A percentile compares a stretch with the other conserved stretches of the same genome.
These are phyloP conservation scores for Lathyrus tuberosus DNA, from an alignment of 306 rosid species.

Conservation along the genomic window DNA sequence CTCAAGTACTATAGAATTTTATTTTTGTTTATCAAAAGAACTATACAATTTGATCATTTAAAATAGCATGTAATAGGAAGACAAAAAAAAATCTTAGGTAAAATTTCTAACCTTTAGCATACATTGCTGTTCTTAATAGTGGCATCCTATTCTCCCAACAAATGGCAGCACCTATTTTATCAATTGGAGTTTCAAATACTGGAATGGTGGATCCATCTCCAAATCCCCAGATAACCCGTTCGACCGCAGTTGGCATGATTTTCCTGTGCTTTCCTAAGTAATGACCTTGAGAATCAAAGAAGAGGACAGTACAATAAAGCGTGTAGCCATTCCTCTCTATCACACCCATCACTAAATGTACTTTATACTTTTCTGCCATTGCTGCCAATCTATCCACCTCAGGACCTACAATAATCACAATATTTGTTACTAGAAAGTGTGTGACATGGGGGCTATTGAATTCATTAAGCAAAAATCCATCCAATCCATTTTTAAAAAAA, in stretches of 20 bases:
- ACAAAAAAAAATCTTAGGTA: not conserved
- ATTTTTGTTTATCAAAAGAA: not conserved
- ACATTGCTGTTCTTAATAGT: slow-evolving; percentile 84
- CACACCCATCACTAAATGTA: slow-evolving; percentile 85
- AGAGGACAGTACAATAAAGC: slow-evolving; percentile 78
- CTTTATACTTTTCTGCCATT: slow-evolving; percentile 90
- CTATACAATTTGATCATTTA: slow-evolving; percentile 14
- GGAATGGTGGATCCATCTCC: slow-evolving; percentile 98
- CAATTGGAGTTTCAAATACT: slow-evolving; percentile 83
- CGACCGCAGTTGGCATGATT: slow-evolving; percentile 86
- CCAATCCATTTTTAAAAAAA: no score
- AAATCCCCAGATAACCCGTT: slow-evolving; percentile 89
- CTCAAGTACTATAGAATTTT: not conserved
- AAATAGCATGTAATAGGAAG: not conserved
- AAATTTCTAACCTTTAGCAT: slow-evolving; percentile 77
- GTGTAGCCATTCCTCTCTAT: slow-evolving; percentile 96
- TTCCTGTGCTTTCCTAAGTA: slow-evolving; percentile 95
- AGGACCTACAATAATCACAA: slow-evolving; percentile 61
- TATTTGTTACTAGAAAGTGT: not conserved
- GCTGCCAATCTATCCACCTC: slow-evolving; percentile 91
- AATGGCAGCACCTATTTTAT: slow-evolving; percentile 91
- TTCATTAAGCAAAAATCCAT: no score
- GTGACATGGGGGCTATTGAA: no score
- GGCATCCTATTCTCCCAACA: slow-evolving; percentile 98
- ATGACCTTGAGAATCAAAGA: slow-evolving; percentile 85